Evolutionary conservation across 345 rosid species (phyloP).

Genomic region (Firmiana major): DNA sequence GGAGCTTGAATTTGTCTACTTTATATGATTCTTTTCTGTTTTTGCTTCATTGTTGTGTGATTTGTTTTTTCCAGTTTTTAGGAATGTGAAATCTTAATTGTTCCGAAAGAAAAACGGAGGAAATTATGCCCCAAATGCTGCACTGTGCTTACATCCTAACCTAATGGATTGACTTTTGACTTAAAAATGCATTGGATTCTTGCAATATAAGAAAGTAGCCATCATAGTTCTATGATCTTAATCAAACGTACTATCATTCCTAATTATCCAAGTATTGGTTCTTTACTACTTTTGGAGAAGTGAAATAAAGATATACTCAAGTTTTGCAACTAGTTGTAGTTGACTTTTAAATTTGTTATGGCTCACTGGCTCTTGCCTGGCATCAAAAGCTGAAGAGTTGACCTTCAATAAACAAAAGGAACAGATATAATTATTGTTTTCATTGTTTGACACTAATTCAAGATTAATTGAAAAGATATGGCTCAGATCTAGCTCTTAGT

Average conservation of each 20-base stretch:
- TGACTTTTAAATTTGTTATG: not conserved
- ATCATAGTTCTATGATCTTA: not conserved
- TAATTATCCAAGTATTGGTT: constrained; percentile 4
- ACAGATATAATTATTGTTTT: not conserved
- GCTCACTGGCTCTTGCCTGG: not conserved
- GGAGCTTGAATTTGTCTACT: too few species aligned
- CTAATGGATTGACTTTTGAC: not conserved
- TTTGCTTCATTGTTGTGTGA: not conserved
- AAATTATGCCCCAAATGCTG: not conserved
- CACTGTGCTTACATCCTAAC: not conserved
- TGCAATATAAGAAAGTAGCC: not conserved
- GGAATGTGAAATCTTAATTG: not conserved
- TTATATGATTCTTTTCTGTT: not conserved
- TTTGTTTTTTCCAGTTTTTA: too few species aligned
- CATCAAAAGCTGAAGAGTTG: constrained; percentile 9
- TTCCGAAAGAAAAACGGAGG: not conserved
- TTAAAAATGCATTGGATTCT: constrained; percentile 13
- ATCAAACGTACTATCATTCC: constrained; percentile 6
- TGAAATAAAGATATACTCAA: not conserved
- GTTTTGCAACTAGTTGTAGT: constrained; percentile 3
- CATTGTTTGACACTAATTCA: not conserved
- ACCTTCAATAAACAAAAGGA: not conserved
- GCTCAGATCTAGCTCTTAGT: not conserved
- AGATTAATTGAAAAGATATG: not conserved
- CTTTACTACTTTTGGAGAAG: not conserved